Conservation (phyloP, 208 protist genomes). For the Trypanosoma theileri region DNA sequence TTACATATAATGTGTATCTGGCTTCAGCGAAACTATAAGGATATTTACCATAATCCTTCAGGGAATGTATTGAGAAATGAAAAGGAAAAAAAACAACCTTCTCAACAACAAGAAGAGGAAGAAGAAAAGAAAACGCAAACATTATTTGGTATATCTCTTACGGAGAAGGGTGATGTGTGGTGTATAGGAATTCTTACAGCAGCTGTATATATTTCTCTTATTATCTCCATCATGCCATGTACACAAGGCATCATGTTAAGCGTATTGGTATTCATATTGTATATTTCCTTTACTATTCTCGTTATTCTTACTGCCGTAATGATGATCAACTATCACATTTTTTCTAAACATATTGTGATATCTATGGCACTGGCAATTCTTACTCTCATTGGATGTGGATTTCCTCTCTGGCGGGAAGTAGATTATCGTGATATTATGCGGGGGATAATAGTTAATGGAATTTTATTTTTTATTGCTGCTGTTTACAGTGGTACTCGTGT, state of each 20-base stretch:
- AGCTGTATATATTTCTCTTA: neutral
- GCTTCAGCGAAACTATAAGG: neutral
- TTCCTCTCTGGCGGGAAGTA: neutral
- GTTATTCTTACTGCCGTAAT: neutral
- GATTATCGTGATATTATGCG: neutral
- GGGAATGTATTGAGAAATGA: too few species aligned
- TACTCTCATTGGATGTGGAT: too few species aligned
- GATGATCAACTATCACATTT: neutral
- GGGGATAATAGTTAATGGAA: neutral
- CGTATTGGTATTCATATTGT: neutral
- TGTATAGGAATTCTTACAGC: neutral
- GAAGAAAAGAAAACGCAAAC: neutral
- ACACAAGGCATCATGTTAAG: neutral
- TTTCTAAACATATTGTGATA: neutral
- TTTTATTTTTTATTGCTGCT: neutral
- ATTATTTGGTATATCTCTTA: neutral
- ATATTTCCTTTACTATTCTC: neutral
- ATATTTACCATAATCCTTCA: too few species aligned
- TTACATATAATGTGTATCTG: neutral
- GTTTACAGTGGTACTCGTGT: neutral
- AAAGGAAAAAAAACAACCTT: too few species aligned
- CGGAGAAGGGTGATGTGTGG: neutral
- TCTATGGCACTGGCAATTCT: too few species aligned
- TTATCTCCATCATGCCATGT: neutral
- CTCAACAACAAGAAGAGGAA: too few species aligned